A percentile compares a stretch with the other conserved stretches of the same genome.
These are phyloP conservation scores for Stephanodiscus minutulus DNA, from an alignment of 108 stramenopile species.

Conservation along the genomic window DNA sequence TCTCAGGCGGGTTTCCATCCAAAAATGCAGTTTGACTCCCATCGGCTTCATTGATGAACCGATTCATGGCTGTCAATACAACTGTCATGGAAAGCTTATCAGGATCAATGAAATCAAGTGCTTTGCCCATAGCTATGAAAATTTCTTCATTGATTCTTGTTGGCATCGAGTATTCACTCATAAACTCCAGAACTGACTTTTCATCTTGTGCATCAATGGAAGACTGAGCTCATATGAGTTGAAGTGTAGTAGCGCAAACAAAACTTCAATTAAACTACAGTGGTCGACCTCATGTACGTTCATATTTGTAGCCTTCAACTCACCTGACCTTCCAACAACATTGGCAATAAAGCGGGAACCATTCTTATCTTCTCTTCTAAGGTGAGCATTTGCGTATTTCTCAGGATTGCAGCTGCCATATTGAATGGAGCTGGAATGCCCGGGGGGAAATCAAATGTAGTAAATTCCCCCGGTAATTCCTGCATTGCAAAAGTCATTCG, in stretches of 20 bases:
- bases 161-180: slow-evolving; percentile 74
- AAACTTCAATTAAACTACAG: background rate
- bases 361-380: slow-evolving; percentile 71
- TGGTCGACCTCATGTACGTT: background rate
- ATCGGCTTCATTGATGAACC: slow-evolving; percentile 77
- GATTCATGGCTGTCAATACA: slow-evolving; percentile 73
- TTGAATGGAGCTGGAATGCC: slow-evolving; percentile 76
- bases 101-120: slow-evolving; percentile 77
- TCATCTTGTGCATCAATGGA: slow-evolving; percentile 78
- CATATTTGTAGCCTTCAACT: background rate
- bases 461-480: slow-evolving; percentile 60
- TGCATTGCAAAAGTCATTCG: slow-evolving; percentile 82
- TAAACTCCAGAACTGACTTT: slow-evolving; percentile 66
- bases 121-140: slow-evolving; percentile 58
- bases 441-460: slow-evolving; percentile 69
- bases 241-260: background rate
- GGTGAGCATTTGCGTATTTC: slow-evolving; percentile 75
- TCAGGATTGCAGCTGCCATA: slow-evolving; percentile 70
- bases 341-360: slow-evolving; percentile 70
- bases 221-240: slow-evolving; percentile 14
- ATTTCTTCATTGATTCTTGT: slow-evolving; percentile 72
- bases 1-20: slow-evolving; percentile 72
- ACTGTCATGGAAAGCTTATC: slow-evolving; percentile 75
- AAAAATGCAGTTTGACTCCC: slow-evolving; percentile 77
- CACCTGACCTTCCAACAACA: slow-evolving; percentile 66